Conservation (phyloP, 352 stramenopile genomes). For the Pythium guiyangense region DNA sequence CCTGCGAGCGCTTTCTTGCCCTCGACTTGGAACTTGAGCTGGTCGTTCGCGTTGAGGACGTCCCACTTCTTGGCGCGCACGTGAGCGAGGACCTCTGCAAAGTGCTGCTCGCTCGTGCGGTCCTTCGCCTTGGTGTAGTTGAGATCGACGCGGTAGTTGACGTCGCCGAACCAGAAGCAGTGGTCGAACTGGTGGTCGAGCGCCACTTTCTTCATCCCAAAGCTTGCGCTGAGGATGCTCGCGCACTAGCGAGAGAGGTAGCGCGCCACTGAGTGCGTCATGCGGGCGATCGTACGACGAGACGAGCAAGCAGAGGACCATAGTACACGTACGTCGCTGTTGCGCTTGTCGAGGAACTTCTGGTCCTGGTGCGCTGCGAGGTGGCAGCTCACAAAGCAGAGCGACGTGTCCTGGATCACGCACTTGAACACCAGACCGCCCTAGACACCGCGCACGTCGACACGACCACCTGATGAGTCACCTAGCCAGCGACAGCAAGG, state of each 20-base stretch:
- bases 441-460: conserved; percentile 15
- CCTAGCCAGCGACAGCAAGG: neutral
- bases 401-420: conserved; percentile 66
- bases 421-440: conserved; percentile 77
- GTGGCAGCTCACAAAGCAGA: conserved; percentile 87
- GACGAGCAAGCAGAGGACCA: neutral
- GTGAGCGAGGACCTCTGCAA: conserved; percentile 50
- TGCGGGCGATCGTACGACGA: no score
- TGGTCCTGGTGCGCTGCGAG: conserved; percentile 80
- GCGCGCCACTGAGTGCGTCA: no score
- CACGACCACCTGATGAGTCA: neutral
- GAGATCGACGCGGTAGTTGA: conserved; percentile 85
- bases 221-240: conserved; percentile 62
- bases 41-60: conserved; percentile 66
- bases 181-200: conserved; percentile 83
- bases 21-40: conserved; percentile 67
- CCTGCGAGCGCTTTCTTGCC: conserved; percentile 43
- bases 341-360: conserved; percentile 85
- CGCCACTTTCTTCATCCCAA: conserved; percentile 62
- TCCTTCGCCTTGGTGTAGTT: conserved; percentile 41
- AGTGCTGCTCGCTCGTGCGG: conserved; percentile 63
- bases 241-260: conserved; percentile 53
- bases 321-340: conserved; percentile 52
- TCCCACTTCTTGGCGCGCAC: conserved; percentile 62
- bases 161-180: conserved; percentile 83